Conservation (phyloP, 768 basidiomycete species). For the Suillus bovinus region DNA sequence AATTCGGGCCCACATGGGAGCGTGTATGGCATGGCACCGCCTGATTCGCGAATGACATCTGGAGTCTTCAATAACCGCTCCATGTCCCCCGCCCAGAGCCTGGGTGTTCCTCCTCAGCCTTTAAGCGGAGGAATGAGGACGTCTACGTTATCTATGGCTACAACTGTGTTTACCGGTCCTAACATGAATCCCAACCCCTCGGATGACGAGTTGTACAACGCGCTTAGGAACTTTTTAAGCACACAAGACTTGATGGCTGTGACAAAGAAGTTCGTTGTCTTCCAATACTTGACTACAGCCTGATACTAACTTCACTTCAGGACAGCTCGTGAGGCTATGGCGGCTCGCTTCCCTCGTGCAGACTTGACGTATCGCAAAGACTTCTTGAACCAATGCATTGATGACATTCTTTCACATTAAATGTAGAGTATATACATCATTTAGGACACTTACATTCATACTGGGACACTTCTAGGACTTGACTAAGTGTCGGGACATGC, state of each 20-base stretch:
- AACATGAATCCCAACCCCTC: conserved; percentile 56
- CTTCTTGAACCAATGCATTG: conserved; percentile 70
- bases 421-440: conserved; percentile 25
- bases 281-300: not conserved
- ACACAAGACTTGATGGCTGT: conserved; percentile 74
- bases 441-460: conserved; percentile 4
- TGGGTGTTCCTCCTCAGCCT: conserved; percentile 31
- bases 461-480: conserved; percentile 12
- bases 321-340: conserved; percentile 64
- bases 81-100: conserved; percentile 33
- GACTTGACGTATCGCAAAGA: conserved; percentile 55
- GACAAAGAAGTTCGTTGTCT: conserved; percentile 58
- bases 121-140: conserved; percentile 36
- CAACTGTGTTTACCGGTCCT: conserved; percentile 51
- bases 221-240: conserved; percentile 57
- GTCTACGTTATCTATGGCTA: conserved; percentile 64
- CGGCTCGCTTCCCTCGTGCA: conserved; percentile 65
- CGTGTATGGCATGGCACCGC: conserved; percentile 41
- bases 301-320: conserved; percentile 28
- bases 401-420: conserved; percentile 59
- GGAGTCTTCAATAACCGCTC: conserved; percentile 40
- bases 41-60: conserved; percentile 47
- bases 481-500: not conserved
- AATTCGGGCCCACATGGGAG: conserved; percentile 36
- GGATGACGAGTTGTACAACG: conserved; percentile 59